Base-by-base conservation (phyloP, 495 filamentous ascomycete genomes). In the Staphylotrichum tortipilum region DNA sequence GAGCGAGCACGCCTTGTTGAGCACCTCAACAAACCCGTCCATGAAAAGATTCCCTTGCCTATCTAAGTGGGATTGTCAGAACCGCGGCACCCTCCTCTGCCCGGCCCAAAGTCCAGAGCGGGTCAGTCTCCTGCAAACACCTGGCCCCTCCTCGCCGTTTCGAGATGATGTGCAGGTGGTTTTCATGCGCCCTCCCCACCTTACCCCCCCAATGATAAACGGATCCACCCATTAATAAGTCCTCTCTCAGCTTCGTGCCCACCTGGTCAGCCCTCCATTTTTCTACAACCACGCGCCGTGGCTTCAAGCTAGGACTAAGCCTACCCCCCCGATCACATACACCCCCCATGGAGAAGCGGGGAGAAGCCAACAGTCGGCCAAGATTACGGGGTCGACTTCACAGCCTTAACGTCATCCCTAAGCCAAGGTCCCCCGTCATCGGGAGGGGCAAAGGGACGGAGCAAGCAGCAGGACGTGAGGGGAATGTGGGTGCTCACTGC, bases 101-200 rank as follows among this genome's bases (percentile, higher is more conserved):
- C 42, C 45, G 28, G 39, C 34, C 43, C 29, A 30, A 29, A 45
- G 9, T 30, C 5, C 29, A 6, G 29, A 10, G 30, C 12, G 7
- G 18, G 18, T 23, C 18, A 17, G 7, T 9, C 23, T 26, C 21
- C 30, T 45, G 29, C 49, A 44, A 19, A 23, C 53, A 40, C 33
- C 44, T 47, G 44, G 42, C 28, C 30, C 36, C 29, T 8, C 43
- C 1, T 17, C 12, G 19, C 37, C 22, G 24, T 31, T 15, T 36
- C 52, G 49, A 30, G 37, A 58, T 58, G 57, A 60, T 56, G 49
- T 54, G 52, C 57, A 55, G 35, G 22, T 56, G 35, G 47, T 39
- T 47, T 51, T 58, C 41, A 63, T 63, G 57, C 60, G 46, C 36
- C 35, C 46, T 39, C n/a, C n/a, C n/a, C n/a, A n/a, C n/a, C n/a